Base-by-base conservation (phyloP, 116 monocot species). In the Dioscorea cayenensis region DNA sequence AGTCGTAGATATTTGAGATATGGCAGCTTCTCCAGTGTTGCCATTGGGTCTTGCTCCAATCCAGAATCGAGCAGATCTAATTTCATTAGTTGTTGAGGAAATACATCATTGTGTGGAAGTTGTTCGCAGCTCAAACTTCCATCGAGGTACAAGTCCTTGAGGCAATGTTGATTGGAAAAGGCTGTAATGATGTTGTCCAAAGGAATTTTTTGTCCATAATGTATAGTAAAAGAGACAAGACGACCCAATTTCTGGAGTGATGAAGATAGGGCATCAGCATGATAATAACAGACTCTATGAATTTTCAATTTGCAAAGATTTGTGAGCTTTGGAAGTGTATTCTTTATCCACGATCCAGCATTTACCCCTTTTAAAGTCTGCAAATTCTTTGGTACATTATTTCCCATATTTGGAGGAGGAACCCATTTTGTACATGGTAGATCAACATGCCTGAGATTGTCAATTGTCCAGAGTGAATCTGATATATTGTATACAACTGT, bases 11-110 rank as follows among this genome's bases (percentile, higher is more conserved):
- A 7, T 14, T 1, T 50, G 49, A 77, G 77, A 7, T 32, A 21
- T 23, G n/a, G 32, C 52, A 77, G 19, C n/a, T 59, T 52, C 67
- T 63, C 73, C 1, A 74, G 64, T 51, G 36, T 55, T 13, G 0
- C 20, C 25, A 25, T 25, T 25, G 25, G 25, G 25, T 25, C 25
- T 25, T 25, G 25, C 25, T 25, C 25, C 25, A 74, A 14, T 35
- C 25, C 13, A 1, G 36, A 65, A 14, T 2, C 6, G 6, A 0
- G 25, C 60, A 59, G 3, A 0, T n/a, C 3, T 9, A 76, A 16
- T 32, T 76, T 63, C 58, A 65, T 49, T 59, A 78, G 66, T 11
- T 38, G 68, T 21, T 67, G 28, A 10, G 79, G 79, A 21, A 72
- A 66, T 18, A 22, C 36, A 2, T 25, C 25, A 25, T 0, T 25